Evolutionary conservation across 2,329 filamentous ascomycete genomes (phyloP).

Genomic region (Trichophyton mentagrophytes): DNA sequence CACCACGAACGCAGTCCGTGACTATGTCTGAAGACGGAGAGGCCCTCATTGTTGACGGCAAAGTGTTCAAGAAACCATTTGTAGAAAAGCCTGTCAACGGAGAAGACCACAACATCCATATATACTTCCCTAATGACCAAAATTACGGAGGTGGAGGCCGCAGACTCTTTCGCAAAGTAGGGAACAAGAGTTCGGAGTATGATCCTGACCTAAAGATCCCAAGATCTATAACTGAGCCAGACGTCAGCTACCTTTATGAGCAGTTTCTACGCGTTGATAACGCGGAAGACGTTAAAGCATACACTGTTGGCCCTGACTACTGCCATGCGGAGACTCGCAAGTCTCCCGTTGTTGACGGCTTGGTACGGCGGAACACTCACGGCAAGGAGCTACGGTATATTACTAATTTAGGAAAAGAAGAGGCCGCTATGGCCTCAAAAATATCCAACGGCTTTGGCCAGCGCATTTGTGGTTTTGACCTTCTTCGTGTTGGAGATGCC

Average conservation of each 20-base stretch:
- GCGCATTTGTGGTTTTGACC: constrained; percentile 87
- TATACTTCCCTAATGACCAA: constrained; percentile 69
- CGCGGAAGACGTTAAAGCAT: constrained; percentile 95
- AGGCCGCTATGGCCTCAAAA: constrained; percentile 73
- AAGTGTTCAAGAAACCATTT: constrained; percentile 75
- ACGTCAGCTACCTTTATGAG: constrained; percentile 87
- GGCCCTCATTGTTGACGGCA: constrained; percentile 74
- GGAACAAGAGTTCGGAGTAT: constrained; percentile 97
- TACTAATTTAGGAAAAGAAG: constrained; percentile 66
- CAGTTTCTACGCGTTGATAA: constrained; percentile 96
- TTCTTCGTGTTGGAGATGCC: constrained; percentile 73
- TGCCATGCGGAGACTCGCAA: constrained; percentile 97
- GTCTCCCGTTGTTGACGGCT: constrained; percentile 89
- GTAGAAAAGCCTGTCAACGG: constrained; percentile 98
- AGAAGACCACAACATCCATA: constrained; percentile 97
- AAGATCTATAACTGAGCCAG: constrained; percentile 65
- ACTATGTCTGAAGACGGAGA: constrained; percentile 85
- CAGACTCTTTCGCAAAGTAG: constrained; percentile 89
- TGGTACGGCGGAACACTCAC: constrained; percentile 90
- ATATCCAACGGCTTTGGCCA: constrained; percentile 90
- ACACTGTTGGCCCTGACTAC: constrained; percentile 84
- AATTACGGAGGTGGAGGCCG: constrained; percentile 78
- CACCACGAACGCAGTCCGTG: constrained; percentile 50
- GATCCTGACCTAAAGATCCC: constrained; percentile 65
- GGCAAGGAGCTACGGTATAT: constrained; percentile 96